Percentiles rank a stretch among this genome's conserved stretches.
phyloP scores from a whole-genome alignment of 148 eudicot species.

The Rhododendron simsii region DNA sequence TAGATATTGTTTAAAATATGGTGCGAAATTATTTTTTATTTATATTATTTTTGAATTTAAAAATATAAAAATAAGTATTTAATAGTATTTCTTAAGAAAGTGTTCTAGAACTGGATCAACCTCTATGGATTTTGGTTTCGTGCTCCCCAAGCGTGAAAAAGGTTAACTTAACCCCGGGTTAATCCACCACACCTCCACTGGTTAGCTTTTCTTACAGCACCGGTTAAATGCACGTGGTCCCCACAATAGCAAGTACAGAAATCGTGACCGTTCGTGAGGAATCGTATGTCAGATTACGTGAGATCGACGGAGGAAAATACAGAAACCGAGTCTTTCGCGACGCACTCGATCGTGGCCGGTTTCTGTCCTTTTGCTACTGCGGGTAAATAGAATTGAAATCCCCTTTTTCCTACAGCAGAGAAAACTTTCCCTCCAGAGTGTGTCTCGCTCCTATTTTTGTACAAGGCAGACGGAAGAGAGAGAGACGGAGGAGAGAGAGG shows the following conservation, averaged over 20 bases:
- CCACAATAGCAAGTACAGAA: not conserved
- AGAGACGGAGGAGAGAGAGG: not conserved
- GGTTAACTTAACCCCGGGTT: not conserved
- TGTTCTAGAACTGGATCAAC: too few relatives aligned
- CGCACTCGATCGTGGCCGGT: not conserved
- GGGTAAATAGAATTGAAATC: not conserved
- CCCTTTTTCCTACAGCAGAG: not conserved
- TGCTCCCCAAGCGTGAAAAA: not conserved
- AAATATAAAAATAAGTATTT: too few relatives aligned
- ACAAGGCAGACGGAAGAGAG: not conserved
- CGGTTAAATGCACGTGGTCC: not conserved
- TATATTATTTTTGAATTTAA: too few relatives aligned
- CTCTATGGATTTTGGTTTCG: not conserved
- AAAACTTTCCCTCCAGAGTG: constrained; percentile 6
- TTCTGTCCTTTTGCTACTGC: not conserved
- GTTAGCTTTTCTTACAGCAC: not conserved
- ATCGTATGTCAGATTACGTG: not conserved
- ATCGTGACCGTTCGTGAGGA: not conserved
- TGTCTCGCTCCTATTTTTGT: not conserved
- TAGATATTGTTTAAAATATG: too few relatives aligned
- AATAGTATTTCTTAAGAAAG: too few relatives aligned
- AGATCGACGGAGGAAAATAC: not conserved
- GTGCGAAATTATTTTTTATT: too few relatives aligned
- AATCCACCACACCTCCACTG: not conserved
- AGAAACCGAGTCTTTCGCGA: not conserved